Evolutionary conservation across 2,329 filamentous ascomycete genomes (phyloP), one percentile per base, ranked within the genome.

Genomic region (Hymenoscyphus fructigenus): DNA sequence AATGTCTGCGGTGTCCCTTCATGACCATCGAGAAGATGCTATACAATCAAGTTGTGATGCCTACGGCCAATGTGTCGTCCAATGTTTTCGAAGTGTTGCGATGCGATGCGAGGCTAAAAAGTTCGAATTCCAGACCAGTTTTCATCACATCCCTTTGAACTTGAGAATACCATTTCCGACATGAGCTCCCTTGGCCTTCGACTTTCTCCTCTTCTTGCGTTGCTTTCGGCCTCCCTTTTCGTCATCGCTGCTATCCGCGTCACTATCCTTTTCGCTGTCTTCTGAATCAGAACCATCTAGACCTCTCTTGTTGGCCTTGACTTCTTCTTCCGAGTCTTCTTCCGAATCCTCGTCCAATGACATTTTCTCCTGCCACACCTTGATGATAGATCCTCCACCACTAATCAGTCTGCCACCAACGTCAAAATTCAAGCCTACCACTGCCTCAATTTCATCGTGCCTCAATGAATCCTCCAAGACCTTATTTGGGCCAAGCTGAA

Each of bases 381-480:
- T 97, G 68, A 99, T 85, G 0, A 88, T 88, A 71, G 85, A 85
- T 0, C 95, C 95, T 62, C 95, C 95, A 12, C 92, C 93, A 73
- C 89, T 96, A 70, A 99, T 92, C 82, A 99, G 87, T 57, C 95
- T 85, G 57, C 93, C 91, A 60, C 89, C 87, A 60, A 90, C 89
- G 78, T 98, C 95, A 69, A 98, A 96, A 1, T 84, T 90, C 0
- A 99, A 78, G 0, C 86, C 91, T 1, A 93, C 85, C 3, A 97
- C 93, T 1, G 90, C 91, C 75, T 98, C 94, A 20, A 95, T 79
- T 66, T 96, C 93, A 73, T 97, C 92, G 75, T 97, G 94, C 71
- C 86, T 80, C 75, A 84, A 74, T 68, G 68, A 63, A 60, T 89
- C 85, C 0, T 81, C 81, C 28, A 91, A 81, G 3, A 96, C 85